phyloP scores from a whole-genome alignment of 2,329 filamentous ascomycete genomes.

The Colletotrichum sansevieriae region DNA sequence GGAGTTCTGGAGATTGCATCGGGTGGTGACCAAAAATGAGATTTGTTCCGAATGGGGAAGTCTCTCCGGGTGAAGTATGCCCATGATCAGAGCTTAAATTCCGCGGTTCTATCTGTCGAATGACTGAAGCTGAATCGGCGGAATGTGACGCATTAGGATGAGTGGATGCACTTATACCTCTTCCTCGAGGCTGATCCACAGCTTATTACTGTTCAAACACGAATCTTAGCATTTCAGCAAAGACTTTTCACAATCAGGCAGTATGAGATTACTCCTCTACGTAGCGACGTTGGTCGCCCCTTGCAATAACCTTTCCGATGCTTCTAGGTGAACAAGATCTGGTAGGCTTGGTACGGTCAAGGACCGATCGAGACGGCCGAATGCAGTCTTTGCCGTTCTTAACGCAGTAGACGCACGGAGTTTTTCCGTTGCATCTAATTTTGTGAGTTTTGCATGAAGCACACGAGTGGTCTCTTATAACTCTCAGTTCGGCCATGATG shows the following conservation, averaged over 20 bases:
- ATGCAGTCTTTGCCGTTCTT: slow-evolving; percentile 57
- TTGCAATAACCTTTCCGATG: slow-evolving; percentile 10
- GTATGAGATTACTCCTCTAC: slow-evolving; percentile 16
- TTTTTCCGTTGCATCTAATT: slow-evolving; percentile 71
- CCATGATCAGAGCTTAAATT: not conserved
- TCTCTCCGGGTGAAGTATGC: not conserved
- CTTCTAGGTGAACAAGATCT: not conserved
- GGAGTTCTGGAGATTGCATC: not conserved
- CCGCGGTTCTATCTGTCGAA: not conserved
- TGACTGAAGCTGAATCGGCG: not conserved
- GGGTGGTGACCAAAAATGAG: slow-evolving; percentile 43
- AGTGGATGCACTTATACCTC: not conserved
- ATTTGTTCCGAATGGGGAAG: not conserved
- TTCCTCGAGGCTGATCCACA: slow-evolving; percentile 19
- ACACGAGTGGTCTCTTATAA: slow-evolving; percentile 51
- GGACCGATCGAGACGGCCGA: not conserved
- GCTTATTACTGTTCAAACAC: slow-evolving; percentile 11
- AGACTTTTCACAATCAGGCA: too few species aligned
- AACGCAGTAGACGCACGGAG: slow-evolving; percentile 70
- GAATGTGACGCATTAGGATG: not conserved
- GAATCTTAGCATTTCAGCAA: too few species aligned
- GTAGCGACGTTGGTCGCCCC: slow-evolving; percentile 19
- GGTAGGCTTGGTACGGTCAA: not conserved
- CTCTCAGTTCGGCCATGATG: slow-evolving; percentile 14
- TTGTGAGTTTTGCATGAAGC: slow-evolving; percentile 71